A percentile compares a stretch with the other conserved stretches of the same genome.
Evolutionary conservation across 345 rosid species (phyloP).

Genomic region (Hibiscus tridactylites): DNA sequence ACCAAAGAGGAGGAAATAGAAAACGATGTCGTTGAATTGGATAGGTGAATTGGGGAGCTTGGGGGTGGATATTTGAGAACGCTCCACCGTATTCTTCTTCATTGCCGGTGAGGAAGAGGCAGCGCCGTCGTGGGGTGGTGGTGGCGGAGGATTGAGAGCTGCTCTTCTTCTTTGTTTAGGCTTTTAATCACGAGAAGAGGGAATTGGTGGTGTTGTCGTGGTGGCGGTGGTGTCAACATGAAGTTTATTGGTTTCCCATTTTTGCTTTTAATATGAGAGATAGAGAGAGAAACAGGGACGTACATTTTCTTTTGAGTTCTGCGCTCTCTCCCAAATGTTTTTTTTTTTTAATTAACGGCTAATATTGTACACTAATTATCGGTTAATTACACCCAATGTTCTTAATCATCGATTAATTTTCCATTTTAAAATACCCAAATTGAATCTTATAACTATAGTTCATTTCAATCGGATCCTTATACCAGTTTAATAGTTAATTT

Average conservation of each 20-base stretch:
- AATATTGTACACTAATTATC: background rate
- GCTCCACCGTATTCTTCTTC: constrained; percentile 2
- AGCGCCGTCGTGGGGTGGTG: background rate
- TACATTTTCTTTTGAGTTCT: background rate
- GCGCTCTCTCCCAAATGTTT: background rate
- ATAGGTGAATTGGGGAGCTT: background rate
- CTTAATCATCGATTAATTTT: no score
- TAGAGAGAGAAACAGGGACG: background rate
- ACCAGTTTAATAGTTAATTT: no score
- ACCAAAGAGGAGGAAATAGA: background rate
- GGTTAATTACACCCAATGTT: no score
- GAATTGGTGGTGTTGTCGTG: background rate
- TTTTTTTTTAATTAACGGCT: background rate
- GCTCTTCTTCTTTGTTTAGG: background rate
- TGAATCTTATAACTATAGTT: no score
- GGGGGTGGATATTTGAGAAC: background rate
- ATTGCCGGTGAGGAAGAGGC: background rate
- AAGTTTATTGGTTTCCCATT: background rate
- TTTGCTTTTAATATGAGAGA: background rate
- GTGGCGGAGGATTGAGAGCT: background rate
- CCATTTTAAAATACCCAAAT: no score
- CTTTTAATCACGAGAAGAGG: background rate
- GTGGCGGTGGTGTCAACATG: background rate
- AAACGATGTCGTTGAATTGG: background rate
- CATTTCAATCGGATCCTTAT: no score